These are phyloP conservation scores for Wickerhamiella sorbophila DNA, from an alignment of 805 yeast species.

Conservation along the genomic window DNA sequence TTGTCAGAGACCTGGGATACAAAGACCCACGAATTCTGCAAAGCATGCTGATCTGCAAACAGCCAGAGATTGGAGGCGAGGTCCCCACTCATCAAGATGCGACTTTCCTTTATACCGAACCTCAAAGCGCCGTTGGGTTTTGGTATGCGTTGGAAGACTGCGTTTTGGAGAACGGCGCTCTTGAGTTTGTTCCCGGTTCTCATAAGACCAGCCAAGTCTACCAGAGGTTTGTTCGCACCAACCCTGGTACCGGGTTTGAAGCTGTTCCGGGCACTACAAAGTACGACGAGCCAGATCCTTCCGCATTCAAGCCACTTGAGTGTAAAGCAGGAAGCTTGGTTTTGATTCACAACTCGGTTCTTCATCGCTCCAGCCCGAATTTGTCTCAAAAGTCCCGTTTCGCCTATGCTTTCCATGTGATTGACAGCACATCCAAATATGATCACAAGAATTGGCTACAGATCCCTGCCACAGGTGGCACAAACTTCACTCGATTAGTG, in stretches of 20 bases:
- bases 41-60: conserved; percentile 68
- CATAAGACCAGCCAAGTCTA: conserved; percentile 43
- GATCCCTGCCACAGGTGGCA: conserved; percentile 56
- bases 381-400: conserved; percentile 41
- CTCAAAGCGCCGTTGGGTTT: conserved; percentile 59
- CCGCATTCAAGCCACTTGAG: conserved; percentile 36
- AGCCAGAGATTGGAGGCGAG: conserved; percentile 55
- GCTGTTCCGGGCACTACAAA: conserved; percentile 22
- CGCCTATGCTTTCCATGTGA: conserved; percentile 69
- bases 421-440: conserved; percentile 50
- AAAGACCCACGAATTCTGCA: conserved; percentile 60
- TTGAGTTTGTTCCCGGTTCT: conserved; percentile 55
- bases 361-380: conserved; percentile 59
- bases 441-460: conserved; percentile 66
- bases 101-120: conserved; percentile 55
- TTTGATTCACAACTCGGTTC: conserved; percentile 53
- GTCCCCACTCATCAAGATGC: conserved; percentile 74
- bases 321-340: conserved; percentile 64
- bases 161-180: conserved; percentile 49
- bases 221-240: conserved; percentile 47
- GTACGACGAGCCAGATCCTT: conserved; percentile 25
- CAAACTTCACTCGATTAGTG: conserved; percentile 40
- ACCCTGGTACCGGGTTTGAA: conserved; percentile 44
- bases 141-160: conserved; percentile 77
- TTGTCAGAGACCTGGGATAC: conserved; percentile 40